Evolutionary conservation across 2,329 filamentous ascomycete species (phyloP), one percentile per base, ranked within the genome.

Genomic region (Fusarium sp.): DNA sequence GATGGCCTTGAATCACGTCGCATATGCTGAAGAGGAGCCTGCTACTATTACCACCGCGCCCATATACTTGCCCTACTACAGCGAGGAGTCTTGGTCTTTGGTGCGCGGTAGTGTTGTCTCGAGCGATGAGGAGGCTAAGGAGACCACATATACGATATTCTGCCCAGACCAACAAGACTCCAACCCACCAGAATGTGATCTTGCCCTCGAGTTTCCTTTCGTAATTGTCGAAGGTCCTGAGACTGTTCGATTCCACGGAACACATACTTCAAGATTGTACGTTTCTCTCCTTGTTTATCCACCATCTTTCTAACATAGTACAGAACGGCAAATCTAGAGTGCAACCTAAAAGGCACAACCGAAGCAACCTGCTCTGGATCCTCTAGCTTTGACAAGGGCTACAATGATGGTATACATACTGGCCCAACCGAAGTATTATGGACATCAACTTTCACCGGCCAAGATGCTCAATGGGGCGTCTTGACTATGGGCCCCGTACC

Each of bases 121-220:
- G 34, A 82, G 77, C 64, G 83, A 85, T 61, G 67, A 74, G 18
- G 59, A 75, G 12, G 76, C 74, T 8, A 73, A 69, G 59, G 70
- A 80, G 62, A 85, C 84, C 18, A 81, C 82, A 25, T 85, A 84
- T 65, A 85, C 83, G 60, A 82, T 86, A 42, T 86, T 86, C 71
- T 86, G 84, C 64, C 80, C 80, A 12, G 78, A 81, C 40, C 75
- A 81, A 56, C 79, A 80, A 12, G 78, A 81, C 30, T 74, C 81
- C 57, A 78, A 79, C n/a, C 78, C 80, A 5, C 77, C 76, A 8
- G 78, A 77, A 9, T 86, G 84, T 73, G 80, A 81, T 57, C 75
- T 86, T 10, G 81, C 81, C 9, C 80, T 83, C 16, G 82, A 83
- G 46, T 79, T 85, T 37, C 84, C 84, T 7, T 85, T 85, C 66